These are phyloP conservation scores for Phlebopus sp. DNA, from an alignment of 1,284 basidiomycete genomes.

Conservation along the genomic window DNA sequence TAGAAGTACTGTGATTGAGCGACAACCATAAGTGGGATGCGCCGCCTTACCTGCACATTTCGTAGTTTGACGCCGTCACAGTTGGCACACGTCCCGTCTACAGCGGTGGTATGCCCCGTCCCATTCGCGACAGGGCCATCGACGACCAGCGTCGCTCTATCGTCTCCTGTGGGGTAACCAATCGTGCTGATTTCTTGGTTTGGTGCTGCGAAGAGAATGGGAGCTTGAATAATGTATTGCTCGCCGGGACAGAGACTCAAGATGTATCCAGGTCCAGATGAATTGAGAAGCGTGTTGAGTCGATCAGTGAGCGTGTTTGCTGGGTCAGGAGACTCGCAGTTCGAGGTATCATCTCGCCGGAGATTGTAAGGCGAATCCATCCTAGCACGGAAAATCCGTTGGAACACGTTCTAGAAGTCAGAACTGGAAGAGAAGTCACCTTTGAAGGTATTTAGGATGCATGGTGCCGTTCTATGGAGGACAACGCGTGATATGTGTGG, in stretches of 20 bases:
- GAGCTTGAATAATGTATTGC: slow-evolving; percentile 60
- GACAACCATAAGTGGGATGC: slow-evolving; percentile 27
- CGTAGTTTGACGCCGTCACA: slow-evolving; percentile 62
- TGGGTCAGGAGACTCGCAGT: slow-evolving; percentile 55
- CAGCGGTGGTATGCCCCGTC: slow-evolving; percentile 65
- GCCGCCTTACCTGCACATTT: slow-evolving; percentile 60
- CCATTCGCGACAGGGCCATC: slow-evolving; percentile 53
- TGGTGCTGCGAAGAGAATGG: slow-evolving; percentile 61
- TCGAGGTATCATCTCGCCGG: slow-evolving; percentile 8
- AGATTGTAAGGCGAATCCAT: slow-evolving; percentile 1
- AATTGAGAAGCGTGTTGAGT: slow-evolving; percentile 62
- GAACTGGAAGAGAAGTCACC: slow-evolving; percentile 6
- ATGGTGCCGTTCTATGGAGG: slow-evolving; percentile 5
- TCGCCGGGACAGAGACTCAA: slow-evolving; percentile 63
- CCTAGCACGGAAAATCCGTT: slow-evolving; percentile 10
- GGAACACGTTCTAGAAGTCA: background rate
- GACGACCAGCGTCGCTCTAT: slow-evolving; percentile 55
- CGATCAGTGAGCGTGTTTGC: slow-evolving; percentile 65
- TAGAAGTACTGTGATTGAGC: slow-evolving; percentile 32
- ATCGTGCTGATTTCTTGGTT: slow-evolving; percentile 77
- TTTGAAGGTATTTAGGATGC: slow-evolving; percentile 4
- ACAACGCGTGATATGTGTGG: background rate
- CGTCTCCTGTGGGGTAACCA: slow-evolving; percentile 64
- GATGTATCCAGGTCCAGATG: slow-evolving; percentile 61
- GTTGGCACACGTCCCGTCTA: slow-evolving; percentile 58